A percentile compares a stretch with the other conserved stretches of the same genome.
Evolutionary conservation across 2,329 filamentous ascomycete genomes (phyloP).

Genomic region (Cyphellophora europaea): DNA sequence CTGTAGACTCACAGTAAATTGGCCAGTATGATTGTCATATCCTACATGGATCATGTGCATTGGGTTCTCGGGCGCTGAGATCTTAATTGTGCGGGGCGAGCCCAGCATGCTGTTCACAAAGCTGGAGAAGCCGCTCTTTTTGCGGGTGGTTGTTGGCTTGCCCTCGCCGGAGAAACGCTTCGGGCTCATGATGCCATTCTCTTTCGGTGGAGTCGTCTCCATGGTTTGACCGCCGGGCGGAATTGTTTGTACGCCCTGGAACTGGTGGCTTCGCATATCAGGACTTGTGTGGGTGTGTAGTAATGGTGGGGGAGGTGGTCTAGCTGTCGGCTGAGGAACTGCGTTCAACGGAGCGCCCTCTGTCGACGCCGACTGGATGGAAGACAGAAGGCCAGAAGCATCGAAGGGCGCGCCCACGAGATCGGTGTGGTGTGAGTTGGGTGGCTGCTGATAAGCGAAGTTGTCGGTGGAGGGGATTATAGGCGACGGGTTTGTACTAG

Average conservation of each 20-base stretch:
- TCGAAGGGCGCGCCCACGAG: conserved; percentile 34
- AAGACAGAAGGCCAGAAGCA: conserved; percentile 30
- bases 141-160: conserved; percentile 48
- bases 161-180: conserved; percentile 36
- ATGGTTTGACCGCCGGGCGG: conserved; percentile 34
- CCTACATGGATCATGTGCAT: conserved; percentile 97
- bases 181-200: conserved; percentile 54
- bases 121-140: conserved; percentile 81
- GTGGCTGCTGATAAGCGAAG: conserved; percentile 24
- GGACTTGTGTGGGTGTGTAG: conserved; percentile 43
- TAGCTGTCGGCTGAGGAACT: conserved; percentile 6
- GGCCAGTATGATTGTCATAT: conserved; percentile 90
- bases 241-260: conserved; percentile 54
- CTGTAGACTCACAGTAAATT: conserved; percentile 85
- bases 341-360: conserved; percentile 9
- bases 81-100: conserved; percentile 81
- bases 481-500: conserved; percentile 29
- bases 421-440: conserved; percentile 32
- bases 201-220: conserved; percentile 38
- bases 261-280: conserved; percentile 46
- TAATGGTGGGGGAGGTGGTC: conserved; percentile 33
- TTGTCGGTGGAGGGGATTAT: conserved; percentile 23
- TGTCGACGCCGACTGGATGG: conserved; percentile 11
- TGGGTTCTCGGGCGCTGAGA: conserved; percentile 95
- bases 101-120: conserved; percentile 78